Conservation (phyloP, 2,329 filamentous ascomycete species). For the Furcasterigmium sp. region DNA sequence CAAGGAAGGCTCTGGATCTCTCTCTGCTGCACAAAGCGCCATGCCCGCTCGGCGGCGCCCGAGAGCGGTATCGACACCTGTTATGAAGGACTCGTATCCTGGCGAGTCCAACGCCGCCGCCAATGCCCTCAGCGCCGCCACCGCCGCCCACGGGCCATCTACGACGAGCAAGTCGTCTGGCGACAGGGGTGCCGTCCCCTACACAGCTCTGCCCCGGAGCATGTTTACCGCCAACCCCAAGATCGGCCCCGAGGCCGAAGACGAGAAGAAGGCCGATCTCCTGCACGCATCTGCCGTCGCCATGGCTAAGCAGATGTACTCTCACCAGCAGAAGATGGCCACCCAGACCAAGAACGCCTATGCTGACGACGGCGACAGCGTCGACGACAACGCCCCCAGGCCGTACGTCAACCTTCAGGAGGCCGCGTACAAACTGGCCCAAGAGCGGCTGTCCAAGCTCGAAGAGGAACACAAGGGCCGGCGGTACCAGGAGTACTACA, state of each 20-base stretch:
- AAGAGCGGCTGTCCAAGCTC: constrained; percentile 76
- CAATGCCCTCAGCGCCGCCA: constrained; percentile 71
- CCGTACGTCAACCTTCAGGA: constrained; percentile 68
- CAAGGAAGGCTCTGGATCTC: constrained; percentile 50
- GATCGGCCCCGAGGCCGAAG: constrained; percentile 66
- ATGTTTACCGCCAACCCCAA: constrained; percentile 77
- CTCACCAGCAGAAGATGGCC: constrained; percentile 57
- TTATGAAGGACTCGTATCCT: constrained; percentile 41
- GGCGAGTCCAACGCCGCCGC: constrained; percentile 54
- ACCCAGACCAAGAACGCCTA: constrained; percentile 40
- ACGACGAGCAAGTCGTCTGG: constrained; percentile 37
- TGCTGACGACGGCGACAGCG: constrained; percentile 21
- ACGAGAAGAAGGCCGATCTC: constrained; percentile 65
- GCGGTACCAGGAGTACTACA: constrained; percentile 74
- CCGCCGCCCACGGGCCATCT: constrained; percentile 55
- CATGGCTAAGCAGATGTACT: constrained; percentile 87
- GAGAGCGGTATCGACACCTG: constrained; percentile 60
- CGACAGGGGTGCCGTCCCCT: constrained; percentile 58
- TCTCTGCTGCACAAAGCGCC: constrained; percentile 74
- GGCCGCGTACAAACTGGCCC: constrained; percentile 78
- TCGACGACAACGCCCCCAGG: constrained; percentile 40
- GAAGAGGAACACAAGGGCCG: constrained; percentile 62
- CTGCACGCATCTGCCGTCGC: constrained; percentile 78
- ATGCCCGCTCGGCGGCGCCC: constrained; percentile 52
- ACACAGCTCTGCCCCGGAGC: constrained; percentile 62